phyloP scores from a whole-genome alignment of 345 rosid species.

The Theobroma cacao region DNA sequence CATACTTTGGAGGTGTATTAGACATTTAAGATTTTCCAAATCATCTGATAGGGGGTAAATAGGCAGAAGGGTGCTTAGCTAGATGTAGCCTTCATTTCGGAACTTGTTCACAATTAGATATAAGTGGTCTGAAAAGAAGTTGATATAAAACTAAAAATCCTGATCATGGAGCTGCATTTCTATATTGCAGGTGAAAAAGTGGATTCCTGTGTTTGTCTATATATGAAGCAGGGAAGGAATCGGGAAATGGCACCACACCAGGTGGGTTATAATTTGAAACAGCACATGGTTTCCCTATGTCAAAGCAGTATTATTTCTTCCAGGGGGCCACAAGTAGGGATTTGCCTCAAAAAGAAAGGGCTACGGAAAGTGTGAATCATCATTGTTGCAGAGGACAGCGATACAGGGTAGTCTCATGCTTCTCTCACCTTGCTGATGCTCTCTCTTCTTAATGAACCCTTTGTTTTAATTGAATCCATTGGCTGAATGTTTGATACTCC shows the following conservation, averaged over 20 bases:
- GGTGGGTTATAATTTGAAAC: neutral
- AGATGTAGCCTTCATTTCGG: neutral
- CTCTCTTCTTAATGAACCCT: neutral
- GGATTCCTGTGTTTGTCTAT: neutral
- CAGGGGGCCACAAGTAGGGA: neutral
- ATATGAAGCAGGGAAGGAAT: neutral
- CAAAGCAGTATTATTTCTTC: neutral
- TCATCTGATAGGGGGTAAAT: neutral
- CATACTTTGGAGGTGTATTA: neutral
- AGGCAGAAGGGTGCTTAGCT: neutral
- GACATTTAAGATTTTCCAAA: neutral
- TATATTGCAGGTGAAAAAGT: neutral
- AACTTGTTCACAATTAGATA: neutral
- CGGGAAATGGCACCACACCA: neutral
- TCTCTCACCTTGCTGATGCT: neutral
- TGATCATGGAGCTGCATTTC: neutral
- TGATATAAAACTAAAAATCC: neutral
- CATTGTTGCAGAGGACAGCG: neutral
- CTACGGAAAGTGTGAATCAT: neutral
- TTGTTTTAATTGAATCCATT: neutral
- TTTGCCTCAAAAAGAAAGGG: constrained; percentile 4
- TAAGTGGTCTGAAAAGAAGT: neutral
- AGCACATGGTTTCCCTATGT: constrained; percentile 6
- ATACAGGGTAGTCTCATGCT: neutral
- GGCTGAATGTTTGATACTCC: neutral